Evolutionary conservation across 306 rosid genomes (phyloP), one percentile per base, ranked within the genome.

Genomic region (Sophora flavescens): DNA sequence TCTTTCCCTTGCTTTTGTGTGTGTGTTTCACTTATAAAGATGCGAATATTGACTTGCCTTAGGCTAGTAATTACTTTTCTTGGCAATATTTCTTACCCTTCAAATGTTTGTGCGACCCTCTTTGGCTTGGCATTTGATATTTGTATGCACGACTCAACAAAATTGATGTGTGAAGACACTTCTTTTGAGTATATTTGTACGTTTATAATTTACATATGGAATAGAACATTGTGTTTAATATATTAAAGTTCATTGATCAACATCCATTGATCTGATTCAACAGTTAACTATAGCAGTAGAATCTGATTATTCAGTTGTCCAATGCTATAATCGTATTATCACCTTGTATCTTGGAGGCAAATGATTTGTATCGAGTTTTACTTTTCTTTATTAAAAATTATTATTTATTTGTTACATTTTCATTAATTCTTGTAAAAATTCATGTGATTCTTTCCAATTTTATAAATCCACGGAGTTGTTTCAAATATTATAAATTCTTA

Each of bases 181-280:
- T 57, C 18, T 48, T 78, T 65, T 14, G 73, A 57, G 79, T 67
- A 26, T 78, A 78, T 67, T 47, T 64, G 42, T 74, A 51, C 74
- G 57, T 22, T 74, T 33, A 77, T 42, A 52, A 53, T 68, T 45
- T 72, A 70, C 38, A 59, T 77, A 74, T 79, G 91, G 72, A 77
- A 68, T 78, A 15, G 83, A 81, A 64, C 67, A 50, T 45, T 63
- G 91, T 82, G 47, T 63, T 83, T 15, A 33, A 78, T 77, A 42
- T 61, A 58, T 62, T 32, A 39, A 52, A 68, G 56, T 53, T 74
- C 65, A 74, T 68, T 56, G 59, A 70, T 53, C 83, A 66, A 66
- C 74, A 13, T 54, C 30, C 3, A 59, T 57, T 32, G 41, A 80
- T 82, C 71, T 67, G 77, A 62, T 72, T 69, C 47, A 41, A 16